A percentile compares a stretch with the other conserved stretches of the same genome.
Conservation (phyloP, 768 basidiomycete genomes). For the Asterophora lycoperdoides region DNA sequence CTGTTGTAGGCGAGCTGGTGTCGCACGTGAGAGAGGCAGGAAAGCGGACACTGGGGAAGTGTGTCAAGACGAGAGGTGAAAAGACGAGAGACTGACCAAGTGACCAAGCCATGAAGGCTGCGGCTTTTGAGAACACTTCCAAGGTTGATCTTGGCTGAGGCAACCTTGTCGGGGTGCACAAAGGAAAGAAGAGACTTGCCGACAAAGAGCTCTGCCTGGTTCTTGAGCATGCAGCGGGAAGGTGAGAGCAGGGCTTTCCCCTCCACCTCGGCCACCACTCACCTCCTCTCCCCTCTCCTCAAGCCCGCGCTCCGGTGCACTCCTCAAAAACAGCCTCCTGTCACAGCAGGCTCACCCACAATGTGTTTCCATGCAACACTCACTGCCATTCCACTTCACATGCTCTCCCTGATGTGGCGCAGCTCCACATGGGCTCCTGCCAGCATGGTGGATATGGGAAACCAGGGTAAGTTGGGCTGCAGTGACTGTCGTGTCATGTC, state of each 20-base stretch:
- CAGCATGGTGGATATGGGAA: too few species aligned
- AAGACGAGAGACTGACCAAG: constrained; percentile 51
- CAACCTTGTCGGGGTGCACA: constrained; percentile 82
- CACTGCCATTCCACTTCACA: too few species aligned
- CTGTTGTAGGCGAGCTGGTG: constrained; percentile 66
- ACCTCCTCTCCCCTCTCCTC: too few species aligned
- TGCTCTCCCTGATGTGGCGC: too few species aligned
- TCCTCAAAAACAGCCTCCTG: too few species aligned
- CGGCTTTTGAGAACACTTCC: constrained; percentile 67
- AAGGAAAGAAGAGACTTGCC: constrained; percentile 71
- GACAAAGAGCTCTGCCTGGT: constrained; percentile 64
- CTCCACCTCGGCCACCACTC: too few species aligned
- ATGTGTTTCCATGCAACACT: too few species aligned
- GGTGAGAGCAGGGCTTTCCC: constrained; percentile 68
- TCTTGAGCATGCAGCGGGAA: constrained; percentile 63
- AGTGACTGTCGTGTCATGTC: too few species aligned
- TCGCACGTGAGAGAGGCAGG: constrained; percentile 69
- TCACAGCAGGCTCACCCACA: too few species aligned
- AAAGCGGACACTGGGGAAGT: constrained; percentile 57
- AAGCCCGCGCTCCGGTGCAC: too few species aligned
- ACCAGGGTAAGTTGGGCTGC: too few species aligned
- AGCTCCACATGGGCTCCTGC: too few species aligned
- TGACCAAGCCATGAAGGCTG: constrained; percentile 80
- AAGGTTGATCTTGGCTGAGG: constrained; percentile 70
- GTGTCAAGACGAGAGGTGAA: constrained; percentile 15